Evolutionary conservation across 768 basidiomycete species (phyloP), one percentile per base, ranked within the genome.

Genomic region (Lentinula edodes): DNA sequence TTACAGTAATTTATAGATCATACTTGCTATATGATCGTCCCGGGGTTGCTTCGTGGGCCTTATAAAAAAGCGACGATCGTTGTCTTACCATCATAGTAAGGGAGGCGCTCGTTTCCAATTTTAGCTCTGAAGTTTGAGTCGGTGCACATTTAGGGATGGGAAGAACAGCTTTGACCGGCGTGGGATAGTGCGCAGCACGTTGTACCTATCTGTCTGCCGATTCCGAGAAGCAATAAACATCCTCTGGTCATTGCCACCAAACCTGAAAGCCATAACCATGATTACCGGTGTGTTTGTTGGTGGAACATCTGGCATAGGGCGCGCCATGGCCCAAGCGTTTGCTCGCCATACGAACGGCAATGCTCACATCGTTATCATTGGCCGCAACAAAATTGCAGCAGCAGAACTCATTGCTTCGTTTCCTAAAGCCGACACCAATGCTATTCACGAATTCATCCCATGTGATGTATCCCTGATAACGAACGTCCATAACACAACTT

Each of bases 291-390:
- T 71, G 38, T 69, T 71, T 32, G 57, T 71, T 34, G 70, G 70
- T 18, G 70, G 68, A 9, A 69, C 68, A 1, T 69, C 70, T 3
- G 70, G 70, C 20, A 71, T 71, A 32, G 78, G 78, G 23, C 70
- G 72, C 52, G 76, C 69, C 10, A 71, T 72, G 58, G 76, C 75
- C 0, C 63, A 70, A 43, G 67, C 70, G 15, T 75, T 78, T 61
- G 75, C 76, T 1, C 64, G 67, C 28, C 67, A 74, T 65, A 74
- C 75, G 9, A 70, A 76, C 36, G 76, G 76, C 43, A 70, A 75
- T 61, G 67, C 74, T n/a, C 74, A 77, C 60, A 77, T 79, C 66
- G 68, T 79, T 61, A 63, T 79, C 62, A 64, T 72, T 39, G 77
- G 77, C 1, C 72, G 76, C 55, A 77, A 77, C 65, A 63, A 70